Percentiles rank a stretch among this genome's conserved stretches.
These are phyloP conservation scores for Tetradesmus lagerheimii DNA, from an alignment of 139 green algal species.

Conservation along the genomic window DNA sequence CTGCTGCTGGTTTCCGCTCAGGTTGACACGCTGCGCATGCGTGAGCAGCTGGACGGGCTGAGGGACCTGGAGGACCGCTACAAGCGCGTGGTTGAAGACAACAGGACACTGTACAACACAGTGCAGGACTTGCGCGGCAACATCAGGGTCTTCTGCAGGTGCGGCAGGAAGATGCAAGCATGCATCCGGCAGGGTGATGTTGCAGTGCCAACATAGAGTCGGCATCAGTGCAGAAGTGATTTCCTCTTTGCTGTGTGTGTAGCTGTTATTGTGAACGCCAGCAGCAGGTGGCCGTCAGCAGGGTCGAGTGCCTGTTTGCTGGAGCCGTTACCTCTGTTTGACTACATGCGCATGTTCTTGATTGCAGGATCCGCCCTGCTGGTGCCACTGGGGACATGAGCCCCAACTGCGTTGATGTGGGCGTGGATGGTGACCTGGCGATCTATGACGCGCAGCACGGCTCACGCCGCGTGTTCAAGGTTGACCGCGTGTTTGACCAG, in stretches of 20 bases:
- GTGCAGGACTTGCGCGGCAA: slow-evolving; percentile 90
- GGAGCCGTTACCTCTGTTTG: not conserved
- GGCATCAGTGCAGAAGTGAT: no score
- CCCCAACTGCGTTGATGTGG: slow-evolving; percentile 53
- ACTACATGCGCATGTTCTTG: not conserved
- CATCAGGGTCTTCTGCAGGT: slow-evolving; percentile 92
- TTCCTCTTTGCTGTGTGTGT: no score
- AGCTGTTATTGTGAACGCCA: not conserved
- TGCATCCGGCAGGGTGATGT: no score
- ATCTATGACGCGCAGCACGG: slow-evolving; percentile 54
- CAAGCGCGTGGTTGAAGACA: slow-evolving; percentile 72
- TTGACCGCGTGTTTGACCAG: slow-evolving; percentile 87
- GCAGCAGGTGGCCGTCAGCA: not conserved
- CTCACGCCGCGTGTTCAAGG: slow-evolving; percentile 72
- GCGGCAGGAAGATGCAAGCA: not conserved
- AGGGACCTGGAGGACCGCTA: slow-evolving; percentile 52
- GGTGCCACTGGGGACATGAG: slow-evolving; percentile 78
- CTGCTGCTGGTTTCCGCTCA: not conserved
- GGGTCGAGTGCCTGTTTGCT: not conserved
- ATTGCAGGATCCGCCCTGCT: slow-evolving; percentile 66
- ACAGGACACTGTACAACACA: slow-evolving; percentile 88
- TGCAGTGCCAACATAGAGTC: no score
- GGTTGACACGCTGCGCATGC: slow-evolving; percentile 18
- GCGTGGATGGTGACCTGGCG: slow-evolving; percentile 50
- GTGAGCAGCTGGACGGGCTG: slow-evolving; percentile 40